Percentiles rank a stretch among this genome's conserved stretches.
These are phyloP conservation scores for Microascus cirrosus DNA, from an alignment of 2,329 filamentous ascomycete genomes.

Conservation along the genomic window DNA sequence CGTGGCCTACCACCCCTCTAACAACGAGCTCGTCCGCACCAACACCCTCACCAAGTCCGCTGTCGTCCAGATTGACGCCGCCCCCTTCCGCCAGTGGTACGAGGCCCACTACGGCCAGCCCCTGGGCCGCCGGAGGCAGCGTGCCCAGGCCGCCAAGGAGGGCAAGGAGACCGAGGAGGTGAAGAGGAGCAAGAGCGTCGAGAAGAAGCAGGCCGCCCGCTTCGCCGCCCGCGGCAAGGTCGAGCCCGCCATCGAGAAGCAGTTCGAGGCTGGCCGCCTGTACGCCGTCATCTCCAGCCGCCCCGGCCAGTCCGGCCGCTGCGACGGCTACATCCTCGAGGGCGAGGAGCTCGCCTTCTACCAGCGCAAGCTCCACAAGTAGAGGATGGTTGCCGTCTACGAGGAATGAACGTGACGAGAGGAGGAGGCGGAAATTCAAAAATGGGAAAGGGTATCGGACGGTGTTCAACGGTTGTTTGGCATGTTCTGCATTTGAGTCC, in stretches of 20 bases:
- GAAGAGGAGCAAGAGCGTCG: conserved; percentile 92
- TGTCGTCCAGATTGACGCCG: conserved; percentile 97
- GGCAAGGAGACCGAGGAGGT: conserved; percentile 52
- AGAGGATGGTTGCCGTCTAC: conserved; percentile 19
- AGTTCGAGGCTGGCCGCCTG: conserved; percentile 98
- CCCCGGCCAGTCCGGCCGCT: conserved; percentile 93
- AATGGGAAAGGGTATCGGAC: background rate
- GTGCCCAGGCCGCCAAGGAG: conserved; percentile 53
- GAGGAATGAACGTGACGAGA: background rate
- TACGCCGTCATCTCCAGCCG: conserved; percentile 88
- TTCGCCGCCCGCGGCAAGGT: conserved; percentile 82
- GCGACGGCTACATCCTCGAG: conserved; percentile 96
- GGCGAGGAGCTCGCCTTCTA: conserved; percentile 99
- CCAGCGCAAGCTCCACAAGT: conserved; percentile 96
- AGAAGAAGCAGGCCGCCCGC: conserved; percentile 93
- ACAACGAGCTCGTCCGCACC: conserved; percentile 99
- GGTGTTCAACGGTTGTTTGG: background rate
- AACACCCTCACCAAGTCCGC: conserved; percentile 99
- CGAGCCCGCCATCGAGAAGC: conserved; percentile 83
- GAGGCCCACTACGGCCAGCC: conserved; percentile 96
- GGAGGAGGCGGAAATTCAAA: background rate
- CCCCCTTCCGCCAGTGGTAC: conserved; percentile 99
- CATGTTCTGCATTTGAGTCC: background rate
- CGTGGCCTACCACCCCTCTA: conserved; percentile 98
- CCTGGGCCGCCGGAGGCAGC: conserved; percentile 84